Base-by-base conservation (phyloP, 1,139 yeast species). In the Casaregolazyma suthepensis region DNA sequence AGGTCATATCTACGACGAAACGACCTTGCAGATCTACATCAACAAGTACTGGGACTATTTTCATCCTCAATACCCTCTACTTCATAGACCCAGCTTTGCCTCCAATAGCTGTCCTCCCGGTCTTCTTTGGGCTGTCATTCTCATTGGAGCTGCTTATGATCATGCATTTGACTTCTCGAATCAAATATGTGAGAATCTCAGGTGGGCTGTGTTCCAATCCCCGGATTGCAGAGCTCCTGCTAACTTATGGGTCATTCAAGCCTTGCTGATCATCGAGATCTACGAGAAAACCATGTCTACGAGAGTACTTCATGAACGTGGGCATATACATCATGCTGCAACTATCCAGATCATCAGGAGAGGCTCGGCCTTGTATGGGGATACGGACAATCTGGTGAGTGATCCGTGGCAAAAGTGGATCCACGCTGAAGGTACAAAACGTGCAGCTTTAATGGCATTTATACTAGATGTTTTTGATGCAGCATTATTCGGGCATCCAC, bases 361-460 rank as follows among this genome's bases (percentile, higher is more conserved):
- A 62, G 82, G 87, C 13, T 87, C 94, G 0, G 78, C 84, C n/a
- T 66, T 87, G 35, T 46, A 60, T 20, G 71, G 67, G 12, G 63
- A 61, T 42, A 61, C 59, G 31, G 56, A 60, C 9, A 57, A 60
- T 9, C 48, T 56, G 35, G 66, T 59, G 43, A 52, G 53, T 6
- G 66, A 63, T 46, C 66, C 66, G 1, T 77, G 82, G 77, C 71
- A 72, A 54, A 75, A 79, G 54, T 87, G 95, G 94, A 83, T 87
- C 20, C 87, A 85, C 55, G 80, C 82, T 48, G 96, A 88, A 67
- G 81, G 85, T 50, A 75, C 87, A 74, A 88, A 87, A 66, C 71
- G 96, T 52, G 79, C 87, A 3, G 88, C 95, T 0, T 78, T 85
- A 55, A 81, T 86, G 79, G 88, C 93, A 3, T 88, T 88, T 66